phyloP scores from a whole-genome alignment of 345 rosid genomes.

The Orychophragmus violaceus region DNA sequence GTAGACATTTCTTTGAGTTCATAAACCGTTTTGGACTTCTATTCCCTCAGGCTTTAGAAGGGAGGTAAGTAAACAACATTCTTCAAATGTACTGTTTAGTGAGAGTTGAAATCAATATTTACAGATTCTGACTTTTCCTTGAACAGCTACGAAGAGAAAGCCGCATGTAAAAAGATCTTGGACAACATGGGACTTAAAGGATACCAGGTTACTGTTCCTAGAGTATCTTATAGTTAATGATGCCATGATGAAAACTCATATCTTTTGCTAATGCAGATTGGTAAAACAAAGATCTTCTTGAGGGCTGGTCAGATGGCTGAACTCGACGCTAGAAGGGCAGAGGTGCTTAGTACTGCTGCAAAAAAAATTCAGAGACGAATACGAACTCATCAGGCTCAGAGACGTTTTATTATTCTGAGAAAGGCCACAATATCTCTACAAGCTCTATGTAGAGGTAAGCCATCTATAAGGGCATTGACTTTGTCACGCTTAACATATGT shows the following conservation, averaged over 20 bases:
- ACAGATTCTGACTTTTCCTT: slow-evolving; percentile 15
- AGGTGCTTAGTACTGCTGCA: slow-evolving; percentile 73
- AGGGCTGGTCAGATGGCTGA: slow-evolving; percentile 99
- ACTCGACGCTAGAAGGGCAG: slow-evolving; percentile 77
- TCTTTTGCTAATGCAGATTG: slow-evolving; percentile 49
- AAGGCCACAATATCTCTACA: slow-evolving; percentile 52
- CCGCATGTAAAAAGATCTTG: slow-evolving; percentile 58
- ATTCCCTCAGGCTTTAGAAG: slow-evolving; percentile 54
- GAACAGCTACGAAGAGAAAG: slow-evolving; percentile 76
- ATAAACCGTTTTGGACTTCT: slow-evolving; percentile 84
- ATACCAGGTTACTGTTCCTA: slow-evolving; percentile 44
- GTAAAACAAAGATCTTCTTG: slow-evolving; percentile 85
- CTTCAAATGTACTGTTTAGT: too few species aligned
- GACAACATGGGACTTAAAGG: slow-evolving; percentile 84
- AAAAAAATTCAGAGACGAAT: slow-evolving; percentile 71
- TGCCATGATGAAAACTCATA: too few species aligned
- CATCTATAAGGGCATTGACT: background rate
- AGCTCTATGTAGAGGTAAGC: slow-evolving; percentile 60
- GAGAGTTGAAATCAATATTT: background rate
- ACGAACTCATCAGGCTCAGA: slow-evolving; percentile 60
- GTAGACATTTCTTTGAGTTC: slow-evolving; percentile 82
- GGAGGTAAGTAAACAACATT: slow-evolving; percentile 58
- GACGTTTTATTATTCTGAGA: slow-evolving; percentile 60
- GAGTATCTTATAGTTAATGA: too few species aligned
- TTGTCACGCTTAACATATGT: background rate